Conservation (phyloP, 768 basidiomycete genomes). For the Boletus vermiculosoides region DNA sequence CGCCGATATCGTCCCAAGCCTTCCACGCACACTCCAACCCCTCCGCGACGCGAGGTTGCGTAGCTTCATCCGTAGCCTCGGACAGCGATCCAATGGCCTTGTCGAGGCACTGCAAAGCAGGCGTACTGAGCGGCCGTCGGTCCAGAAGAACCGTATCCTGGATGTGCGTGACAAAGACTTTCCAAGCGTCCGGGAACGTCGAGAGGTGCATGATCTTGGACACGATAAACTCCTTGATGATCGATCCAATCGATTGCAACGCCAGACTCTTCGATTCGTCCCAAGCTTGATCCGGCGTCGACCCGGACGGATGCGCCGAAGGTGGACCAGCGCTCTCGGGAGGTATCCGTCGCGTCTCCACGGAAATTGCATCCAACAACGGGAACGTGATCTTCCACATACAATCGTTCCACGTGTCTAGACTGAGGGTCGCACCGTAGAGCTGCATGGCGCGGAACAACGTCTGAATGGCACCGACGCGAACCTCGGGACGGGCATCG, state of each 20-base stretch:
- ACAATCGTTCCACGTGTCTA: constrained; percentile 85
- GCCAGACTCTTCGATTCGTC: constrained; percentile 89
- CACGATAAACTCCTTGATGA: constrained; percentile 78
- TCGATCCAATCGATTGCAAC: constrained; percentile 76
- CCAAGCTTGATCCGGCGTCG: constrained; percentile 53
- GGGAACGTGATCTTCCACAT: constrained; percentile 92
- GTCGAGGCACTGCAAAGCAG: constrained; percentile 83
- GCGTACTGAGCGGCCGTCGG: constrained; percentile 67
- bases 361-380: constrained; percentile 67
- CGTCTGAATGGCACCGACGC: constrained; percentile 93
- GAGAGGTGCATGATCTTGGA: constrained; percentile 70
- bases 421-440: constrained; percentile 82
- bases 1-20: constrained; percentile 65
- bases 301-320: constrained; percentile 1
- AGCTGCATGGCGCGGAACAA: constrained; percentile 91
- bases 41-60: constrained; percentile 41
- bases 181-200: constrained; percentile 72
- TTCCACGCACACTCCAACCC: constrained; percentile 68
- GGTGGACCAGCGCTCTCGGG: constrained; percentile 14
- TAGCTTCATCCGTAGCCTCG: constrained; percentile 26
- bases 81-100: constrained; percentile 66
- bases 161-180: constrained; percentile 69
- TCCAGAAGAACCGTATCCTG: constrained; percentile 69
- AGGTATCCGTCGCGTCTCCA: constrained; percentile 46
- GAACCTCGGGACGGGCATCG: constrained; percentile 82